Percentiles rank a stretch among this genome's conserved stretches.
Evolutionary conservation across 225 moss, liverwort and hornwort species (phyloP).

Genomic region (Rhytidiadelphus loreus): DNA sequence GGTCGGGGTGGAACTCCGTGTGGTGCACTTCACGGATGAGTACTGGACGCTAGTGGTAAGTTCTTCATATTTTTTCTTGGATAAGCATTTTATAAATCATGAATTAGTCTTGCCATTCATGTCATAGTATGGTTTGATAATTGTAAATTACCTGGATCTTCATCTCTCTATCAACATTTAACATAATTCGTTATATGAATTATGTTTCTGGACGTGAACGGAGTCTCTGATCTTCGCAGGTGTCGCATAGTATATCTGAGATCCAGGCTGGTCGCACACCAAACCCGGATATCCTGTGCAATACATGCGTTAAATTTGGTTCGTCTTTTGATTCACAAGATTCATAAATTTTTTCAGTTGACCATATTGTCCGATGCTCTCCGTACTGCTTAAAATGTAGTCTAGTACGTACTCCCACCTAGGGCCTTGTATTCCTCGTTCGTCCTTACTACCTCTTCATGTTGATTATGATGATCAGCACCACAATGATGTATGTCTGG

Average conservation of each 20-base stretch:
- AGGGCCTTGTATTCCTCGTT: background rate
- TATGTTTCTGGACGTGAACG: background rate
- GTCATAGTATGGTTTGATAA: background rate
- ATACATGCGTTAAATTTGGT: conserved; percentile 94
- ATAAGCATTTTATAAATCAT: background rate
- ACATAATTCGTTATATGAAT: background rate
- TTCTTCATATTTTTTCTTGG: background rate
- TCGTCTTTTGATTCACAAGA: background rate
- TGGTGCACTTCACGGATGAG: conserved; percentile 86
- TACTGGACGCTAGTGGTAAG: conserved; percentile 87
- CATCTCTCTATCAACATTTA: background rate
- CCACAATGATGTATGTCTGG: background rate
- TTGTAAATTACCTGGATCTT: background rate
- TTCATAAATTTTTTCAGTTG: background rate
- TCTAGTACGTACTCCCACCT: background rate
- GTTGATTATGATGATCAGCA: background rate
- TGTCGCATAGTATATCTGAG: conserved; percentile 62
- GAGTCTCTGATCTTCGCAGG: conserved; percentile 22
- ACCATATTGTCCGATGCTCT: background rate
- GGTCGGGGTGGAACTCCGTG: conserved; percentile 80
- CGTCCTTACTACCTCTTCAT: background rate
- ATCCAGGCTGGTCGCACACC: conserved; percentile 88
- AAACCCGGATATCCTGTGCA: conserved; percentile 97
- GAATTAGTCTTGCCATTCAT: background rate
- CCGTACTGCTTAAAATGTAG: background rate